These are phyloP conservation scores for Yarrowia yakushimensis DNA, from an alignment of 805 yeast genomes.

Conservation along the genomic window DNA sequence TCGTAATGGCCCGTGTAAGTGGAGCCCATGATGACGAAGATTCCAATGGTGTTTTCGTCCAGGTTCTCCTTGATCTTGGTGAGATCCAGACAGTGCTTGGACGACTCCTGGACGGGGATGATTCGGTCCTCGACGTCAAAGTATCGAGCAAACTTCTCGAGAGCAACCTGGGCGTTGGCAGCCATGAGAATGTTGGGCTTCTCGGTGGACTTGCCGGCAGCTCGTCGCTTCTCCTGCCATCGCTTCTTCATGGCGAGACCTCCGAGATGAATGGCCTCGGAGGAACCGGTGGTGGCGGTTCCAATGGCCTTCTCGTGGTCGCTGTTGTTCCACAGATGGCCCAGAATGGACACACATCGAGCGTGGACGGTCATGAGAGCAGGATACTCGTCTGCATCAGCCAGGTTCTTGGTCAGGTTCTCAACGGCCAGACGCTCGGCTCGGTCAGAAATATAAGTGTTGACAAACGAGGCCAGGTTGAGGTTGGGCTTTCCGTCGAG, in stretches of 20 bases:
- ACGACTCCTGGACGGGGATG: slow-evolving; percentile 58
- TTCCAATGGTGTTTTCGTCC: slow-evolving; percentile 92
- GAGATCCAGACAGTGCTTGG: slow-evolving; percentile 64
- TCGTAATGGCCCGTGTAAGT: slow-evolving; percentile 94
- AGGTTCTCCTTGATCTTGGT: slow-evolving; percentile 56
- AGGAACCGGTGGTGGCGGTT: slow-evolving; percentile 89
- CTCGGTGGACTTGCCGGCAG: slow-evolving; percentile 53
- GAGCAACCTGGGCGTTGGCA: slow-evolving; percentile 86
- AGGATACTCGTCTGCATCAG: slow-evolving; percentile 93
- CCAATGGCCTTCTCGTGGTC: slow-evolving; percentile 56
- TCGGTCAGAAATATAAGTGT: slow-evolving; percentile 59
- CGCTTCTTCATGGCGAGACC: slow-evolving; percentile 88
- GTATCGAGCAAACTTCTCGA: slow-evolving; percentile 90
- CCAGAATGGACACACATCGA: slow-evolving; percentile 76
- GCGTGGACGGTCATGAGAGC: slow-evolving; percentile 73
- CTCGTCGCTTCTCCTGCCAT: slow-evolving; percentile 71
- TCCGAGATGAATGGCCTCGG: slow-evolving; percentile 91
- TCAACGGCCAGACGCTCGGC: slow-evolving; percentile 56
- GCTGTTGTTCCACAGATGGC: slow-evolving; percentile 79
- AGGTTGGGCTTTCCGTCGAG: slow-evolving; percentile 82
- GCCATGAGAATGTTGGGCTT: slow-evolving; percentile 90
- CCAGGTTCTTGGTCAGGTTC: slow-evolving; percentile 80
- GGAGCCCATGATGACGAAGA: slow-evolving; percentile 83
- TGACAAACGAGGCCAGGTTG: slow-evolving; percentile 86
- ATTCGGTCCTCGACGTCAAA: slow-evolving; percentile 86